A percentile compares a stretch with the other conserved stretches of the same genome.
These are phyloP conservation scores for Chaetothyriales sp. DNA, from an alignment of 2,329 filamentous ascomycete species.

Conservation along the genomic window DNA sequence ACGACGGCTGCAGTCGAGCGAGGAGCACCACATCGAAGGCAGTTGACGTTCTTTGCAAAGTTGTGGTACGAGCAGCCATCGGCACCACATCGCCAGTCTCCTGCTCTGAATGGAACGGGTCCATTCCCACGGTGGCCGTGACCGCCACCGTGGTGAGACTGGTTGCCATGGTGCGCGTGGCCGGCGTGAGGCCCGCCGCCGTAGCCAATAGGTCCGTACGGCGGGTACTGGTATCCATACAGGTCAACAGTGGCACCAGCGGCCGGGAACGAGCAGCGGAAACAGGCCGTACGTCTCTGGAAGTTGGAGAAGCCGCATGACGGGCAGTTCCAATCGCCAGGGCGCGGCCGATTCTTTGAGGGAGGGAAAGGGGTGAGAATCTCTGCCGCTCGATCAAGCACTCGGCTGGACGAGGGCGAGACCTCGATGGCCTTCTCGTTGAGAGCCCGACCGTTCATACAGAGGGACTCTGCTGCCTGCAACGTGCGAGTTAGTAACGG, in stretches of 20 bases:
- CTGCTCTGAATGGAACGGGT: slow-evolving; percentile 90
- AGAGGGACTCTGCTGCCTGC: slow-evolving; percentile 89
- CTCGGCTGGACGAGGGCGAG: slow-evolving; percentile 89
- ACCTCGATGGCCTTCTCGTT: slow-evolving; percentile 99
- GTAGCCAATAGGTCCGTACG: neutral
- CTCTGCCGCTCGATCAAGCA: slow-evolving; percentile 86
- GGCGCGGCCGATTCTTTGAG: slow-evolving; percentile 93
- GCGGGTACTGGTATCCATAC: slow-evolving; percentile 33
- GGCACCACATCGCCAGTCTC: slow-evolving; percentile 97
- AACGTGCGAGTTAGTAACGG: neutral
- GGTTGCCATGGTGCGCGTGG: slow-evolving; percentile 45
- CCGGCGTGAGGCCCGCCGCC: slow-evolving; percentile 43
- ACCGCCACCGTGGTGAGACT: slow-evolving; percentile 40
- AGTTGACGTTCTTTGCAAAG: slow-evolving; percentile 98
- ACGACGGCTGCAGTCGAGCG: slow-evolving; percentile 88
- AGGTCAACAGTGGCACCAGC: slow-evolving; percentile 65
- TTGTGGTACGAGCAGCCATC: slow-evolving; percentile 98
- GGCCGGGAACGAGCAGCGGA: slow-evolving; percentile 98
- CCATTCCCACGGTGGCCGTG: slow-evolving; percentile 53
- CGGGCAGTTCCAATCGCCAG: slow-evolving; percentile 97
- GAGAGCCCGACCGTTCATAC: slow-evolving; percentile 95
- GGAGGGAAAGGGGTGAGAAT: slow-evolving; percentile 95
- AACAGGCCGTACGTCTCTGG: slow-evolving; percentile 93
- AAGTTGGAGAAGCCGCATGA: slow-evolving; percentile 99
- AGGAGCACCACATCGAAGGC: slow-evolving; percentile 87